These are phyloP conservation scores for Colletotrichum sp. DNA, from an alignment of 2,329 filamentous ascomycete species.

Conservation along the genomic window DNA sequence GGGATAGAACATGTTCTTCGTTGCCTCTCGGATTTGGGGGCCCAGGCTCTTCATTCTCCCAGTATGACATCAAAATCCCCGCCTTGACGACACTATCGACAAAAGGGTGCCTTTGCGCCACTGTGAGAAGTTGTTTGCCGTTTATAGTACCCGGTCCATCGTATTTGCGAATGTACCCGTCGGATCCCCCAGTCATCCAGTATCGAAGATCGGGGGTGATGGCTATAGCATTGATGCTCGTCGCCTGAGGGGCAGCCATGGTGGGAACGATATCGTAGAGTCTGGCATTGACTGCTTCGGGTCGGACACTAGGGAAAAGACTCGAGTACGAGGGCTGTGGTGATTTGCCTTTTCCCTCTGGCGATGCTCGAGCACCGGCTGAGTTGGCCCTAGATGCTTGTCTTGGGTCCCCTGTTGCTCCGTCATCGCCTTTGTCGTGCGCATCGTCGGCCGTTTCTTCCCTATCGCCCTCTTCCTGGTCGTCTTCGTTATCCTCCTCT, in stretches of 20 bases:
- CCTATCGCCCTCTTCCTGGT: conserved; percentile 40
- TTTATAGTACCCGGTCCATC: conserved; percentile 96
- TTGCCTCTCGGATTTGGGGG: conserved; percentile 42
- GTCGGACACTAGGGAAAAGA: conserved; percentile 56
- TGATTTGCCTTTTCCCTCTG: neutral
- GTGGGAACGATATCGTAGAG: conserved; percentile 96
- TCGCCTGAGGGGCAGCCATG: conserved; percentile 94
- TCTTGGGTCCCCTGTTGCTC: conserved; percentile 43
- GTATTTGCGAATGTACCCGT: conserved; percentile 96
- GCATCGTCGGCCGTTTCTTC: conserved; percentile 36
- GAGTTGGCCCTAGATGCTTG: conserved; percentile 29
- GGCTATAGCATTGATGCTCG: conserved; percentile 91
- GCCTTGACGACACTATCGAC: conserved; percentile 97
- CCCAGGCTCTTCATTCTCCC: conserved; percentile 90
- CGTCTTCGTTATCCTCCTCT: conserved; percentile 37
- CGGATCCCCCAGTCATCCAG: conserved; percentile 91
- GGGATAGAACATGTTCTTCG: conserved; percentile 74
- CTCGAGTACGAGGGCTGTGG: conserved; percentile 6
- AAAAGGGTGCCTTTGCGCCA: conserved; percentile 94
- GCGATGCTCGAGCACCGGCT: conserved; percentile 13
- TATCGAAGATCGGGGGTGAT: conserved; percentile 94
- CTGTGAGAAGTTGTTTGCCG: conserved; percentile 89
- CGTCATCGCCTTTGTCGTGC: conserved; percentile 29
- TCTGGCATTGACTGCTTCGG: conserved; percentile 78
- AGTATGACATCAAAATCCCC: conserved; percentile 92